A percentile compares a stretch with the other conserved stretches of the same genome.
Conservation (phyloP, 2,329 filamentous ascomycete species). For the Sporothrix brasiliensis region DNA sequence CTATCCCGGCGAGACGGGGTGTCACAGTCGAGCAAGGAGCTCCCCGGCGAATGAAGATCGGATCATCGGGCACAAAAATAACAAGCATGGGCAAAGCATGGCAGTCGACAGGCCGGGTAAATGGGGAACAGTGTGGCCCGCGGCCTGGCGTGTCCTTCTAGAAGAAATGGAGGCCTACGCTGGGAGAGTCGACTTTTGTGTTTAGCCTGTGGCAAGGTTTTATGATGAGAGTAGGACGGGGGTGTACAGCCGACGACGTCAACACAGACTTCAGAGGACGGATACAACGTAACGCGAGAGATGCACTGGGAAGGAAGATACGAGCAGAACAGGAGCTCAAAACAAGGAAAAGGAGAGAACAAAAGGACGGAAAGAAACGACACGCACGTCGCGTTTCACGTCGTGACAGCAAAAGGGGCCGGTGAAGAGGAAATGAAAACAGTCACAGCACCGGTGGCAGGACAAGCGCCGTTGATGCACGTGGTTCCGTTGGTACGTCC, state of each 20-base stretch:
- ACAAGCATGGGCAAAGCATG: background rate
- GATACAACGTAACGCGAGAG: too few species aligned
- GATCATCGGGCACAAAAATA: conserved; percentile 9
- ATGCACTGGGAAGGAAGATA: background rate
- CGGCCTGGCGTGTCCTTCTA: background rate
- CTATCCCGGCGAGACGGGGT: background rate
- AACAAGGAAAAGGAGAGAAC: background rate
- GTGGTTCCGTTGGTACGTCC: too few species aligned
- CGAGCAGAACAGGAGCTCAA: background rate
- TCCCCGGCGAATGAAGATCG: conserved; percentile 16
- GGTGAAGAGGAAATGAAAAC: conserved; percentile 17
- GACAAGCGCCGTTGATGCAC: background rate
- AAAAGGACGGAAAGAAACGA: background rate
- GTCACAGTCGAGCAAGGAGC: conserved; percentile 11
- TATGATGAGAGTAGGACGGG: background rate
- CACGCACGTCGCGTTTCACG: conserved; percentile 25
- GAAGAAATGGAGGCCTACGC: background rate
- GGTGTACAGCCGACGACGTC: background rate
- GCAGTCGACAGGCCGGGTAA: conserved; percentile 4
- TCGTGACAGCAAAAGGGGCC: conserved; percentile 16
- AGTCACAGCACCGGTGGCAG: conserved; percentile 4
- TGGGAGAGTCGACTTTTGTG: background rate
- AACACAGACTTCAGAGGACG: background rate
- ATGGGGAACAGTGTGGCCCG: background rate
- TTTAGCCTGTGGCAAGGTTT: background rate